Conservation (phyloP, 192 early-diverging fungal genomes). For the Coemansia sp. region DNA sequence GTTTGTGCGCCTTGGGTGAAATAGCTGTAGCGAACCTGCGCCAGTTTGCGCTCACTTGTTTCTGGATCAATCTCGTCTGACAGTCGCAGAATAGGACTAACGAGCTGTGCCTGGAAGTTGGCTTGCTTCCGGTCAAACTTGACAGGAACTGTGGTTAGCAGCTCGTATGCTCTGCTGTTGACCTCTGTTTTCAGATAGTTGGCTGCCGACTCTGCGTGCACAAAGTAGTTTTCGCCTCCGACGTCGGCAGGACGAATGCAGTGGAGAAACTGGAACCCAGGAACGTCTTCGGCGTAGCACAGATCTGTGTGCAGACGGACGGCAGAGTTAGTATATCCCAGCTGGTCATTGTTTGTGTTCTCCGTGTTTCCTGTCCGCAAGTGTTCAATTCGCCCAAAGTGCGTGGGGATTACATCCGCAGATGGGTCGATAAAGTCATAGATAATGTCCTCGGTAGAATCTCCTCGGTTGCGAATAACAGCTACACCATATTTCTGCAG, state of each 20-base stretch:
- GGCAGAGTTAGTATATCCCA: conserved; percentile 53
- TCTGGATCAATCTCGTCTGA: conserved; percentile 19
- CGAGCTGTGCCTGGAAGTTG: conserved; percentile 46
- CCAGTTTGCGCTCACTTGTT: conserved; percentile 31
- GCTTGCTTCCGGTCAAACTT: conserved; percentile 53
- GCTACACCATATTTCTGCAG: conserved; percentile 50
- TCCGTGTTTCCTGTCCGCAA: conserved; percentile 53
- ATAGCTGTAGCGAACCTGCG: conserved; percentile 54
- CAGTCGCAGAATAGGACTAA: conserved; percentile 46
- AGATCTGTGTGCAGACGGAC: conserved; percentile 54
- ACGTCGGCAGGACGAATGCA: conserved; percentile 53
- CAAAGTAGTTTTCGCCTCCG: conserved; percentile 57
- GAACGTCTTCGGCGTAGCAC: conserved; percentile 45
- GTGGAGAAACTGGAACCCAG: conserved; percentile 55
- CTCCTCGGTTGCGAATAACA: conserved; percentile 47
- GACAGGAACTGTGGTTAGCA: conserved; percentile 53
- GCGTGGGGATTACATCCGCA: conserved; percentile 49
- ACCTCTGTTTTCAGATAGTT: conserved; percentile 55
- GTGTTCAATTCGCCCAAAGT: conserved; percentile 57
- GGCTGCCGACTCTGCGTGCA: conserved; percentile 53
- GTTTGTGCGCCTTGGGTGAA: conserved; percentile 53
- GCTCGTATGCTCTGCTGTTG: conserved; percentile 49
- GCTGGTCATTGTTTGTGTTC: conserved; percentile 55
- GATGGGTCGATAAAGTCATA: conserved; percentile 51
- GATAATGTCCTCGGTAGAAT: conserved; percentile 53